phyloP scores from a whole-genome alignment of 805 yeast species.

The Lipomyces chichibuensis region DNA sequence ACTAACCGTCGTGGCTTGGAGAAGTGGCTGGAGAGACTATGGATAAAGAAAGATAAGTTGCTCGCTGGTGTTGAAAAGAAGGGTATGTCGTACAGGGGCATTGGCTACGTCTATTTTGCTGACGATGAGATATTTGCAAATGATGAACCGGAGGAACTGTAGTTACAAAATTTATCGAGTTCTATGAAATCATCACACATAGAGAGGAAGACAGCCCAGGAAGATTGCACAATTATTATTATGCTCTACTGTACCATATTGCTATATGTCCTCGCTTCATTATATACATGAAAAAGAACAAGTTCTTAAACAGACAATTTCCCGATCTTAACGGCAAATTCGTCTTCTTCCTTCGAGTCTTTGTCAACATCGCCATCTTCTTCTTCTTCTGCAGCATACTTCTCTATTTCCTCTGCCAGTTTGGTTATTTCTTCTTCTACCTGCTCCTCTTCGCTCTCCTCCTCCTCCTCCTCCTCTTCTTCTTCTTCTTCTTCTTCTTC shows the following conservation, averaged over 20 bases:
- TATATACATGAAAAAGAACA: neutral
- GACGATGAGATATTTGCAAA: conserved; percentile 13
- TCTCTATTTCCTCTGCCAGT: conserved; percentile 51
- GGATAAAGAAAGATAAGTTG: conserved; percentile 53
- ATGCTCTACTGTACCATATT: neutral
- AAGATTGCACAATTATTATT: neutral
- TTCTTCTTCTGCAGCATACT: conserved; percentile 50
- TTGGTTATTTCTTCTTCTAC: conserved; percentile 47
- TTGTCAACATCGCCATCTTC: conserved; percentile 50
- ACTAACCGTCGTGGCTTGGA: conserved; percentile 44
- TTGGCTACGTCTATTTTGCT: conserved; percentile 45
- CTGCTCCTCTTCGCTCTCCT: conserved; percentile 48
- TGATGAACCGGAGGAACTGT: neutral
- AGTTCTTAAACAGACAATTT: conserved; percentile 46
- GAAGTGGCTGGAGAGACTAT: conserved; percentile 45
- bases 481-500: conserved; percentile 67
- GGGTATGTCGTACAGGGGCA: conserved; percentile 47
- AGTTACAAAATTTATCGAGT: neutral
- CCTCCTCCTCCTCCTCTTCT: conserved; percentile 62
- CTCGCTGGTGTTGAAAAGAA: conserved; percentile 56
- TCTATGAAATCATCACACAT: neutral
- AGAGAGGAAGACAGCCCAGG: neutral
- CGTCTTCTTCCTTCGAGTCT: conserved; percentile 46
- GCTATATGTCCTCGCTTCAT: neutral
- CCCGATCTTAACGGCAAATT: conserved; percentile 57